These are phyloP conservation scores for Zasmidium citrigriseum DNA, from an alignment of 2,329 filamentous ascomycete species.

Conservation along the genomic window DNA sequence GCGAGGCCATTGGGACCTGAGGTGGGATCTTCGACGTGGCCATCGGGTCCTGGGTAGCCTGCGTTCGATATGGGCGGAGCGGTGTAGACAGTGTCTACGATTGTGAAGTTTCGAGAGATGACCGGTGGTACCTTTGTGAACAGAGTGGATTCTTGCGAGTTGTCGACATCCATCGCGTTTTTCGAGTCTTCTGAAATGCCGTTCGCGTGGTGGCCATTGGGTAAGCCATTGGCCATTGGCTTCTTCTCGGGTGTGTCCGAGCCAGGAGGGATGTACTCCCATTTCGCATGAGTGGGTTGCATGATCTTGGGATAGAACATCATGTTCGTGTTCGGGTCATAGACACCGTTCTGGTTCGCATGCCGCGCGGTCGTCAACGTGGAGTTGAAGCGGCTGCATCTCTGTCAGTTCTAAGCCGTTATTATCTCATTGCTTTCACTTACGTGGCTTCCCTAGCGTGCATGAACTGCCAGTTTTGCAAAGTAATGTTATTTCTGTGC, in stretches of 20 bases:
- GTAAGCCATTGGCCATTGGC: conserved; percentile 22
- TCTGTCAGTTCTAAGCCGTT: too few relatives aligned
- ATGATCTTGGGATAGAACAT: conserved; percentile 86
- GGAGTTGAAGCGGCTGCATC: conserved; percentile 86
- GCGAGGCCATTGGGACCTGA: conserved; percentile 57
- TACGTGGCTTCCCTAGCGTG: conserved; percentile 90
- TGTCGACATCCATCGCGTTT: conserved; percentile 18
- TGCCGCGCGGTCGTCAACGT: conserved; percentile 68
- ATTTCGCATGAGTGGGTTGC: conserved; percentile 84
- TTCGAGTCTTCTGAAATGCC: conserved; percentile 25
- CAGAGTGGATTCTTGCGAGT: conserved; percentile 34
- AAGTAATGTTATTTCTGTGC: conserved; percentile 82
- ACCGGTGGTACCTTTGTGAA: conserved; percentile 59
- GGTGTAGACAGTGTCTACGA: conserved; percentile 62
- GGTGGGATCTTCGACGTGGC: conserved; percentile 48
- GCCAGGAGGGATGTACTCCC: conserved; percentile 68
- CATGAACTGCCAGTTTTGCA: conserved; percentile 95
- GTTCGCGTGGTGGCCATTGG: conserved; percentile 28
- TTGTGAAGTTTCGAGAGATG: conserved; percentile 62
- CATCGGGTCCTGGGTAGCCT: conserved; percentile 61
- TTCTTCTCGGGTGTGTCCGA: conserved; percentile 21
- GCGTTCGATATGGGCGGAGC: conserved; percentile 59
- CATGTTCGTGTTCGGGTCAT: conserved; percentile 90
- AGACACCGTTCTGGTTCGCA: conserved; percentile 72
- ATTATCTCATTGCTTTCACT: conserved; percentile 34